Evolutionary conservation across 768 basidiomycete genomes (phyloP), one percentile per base, ranked within the genome.

Genomic region (Mrakia frigida): DNA sequence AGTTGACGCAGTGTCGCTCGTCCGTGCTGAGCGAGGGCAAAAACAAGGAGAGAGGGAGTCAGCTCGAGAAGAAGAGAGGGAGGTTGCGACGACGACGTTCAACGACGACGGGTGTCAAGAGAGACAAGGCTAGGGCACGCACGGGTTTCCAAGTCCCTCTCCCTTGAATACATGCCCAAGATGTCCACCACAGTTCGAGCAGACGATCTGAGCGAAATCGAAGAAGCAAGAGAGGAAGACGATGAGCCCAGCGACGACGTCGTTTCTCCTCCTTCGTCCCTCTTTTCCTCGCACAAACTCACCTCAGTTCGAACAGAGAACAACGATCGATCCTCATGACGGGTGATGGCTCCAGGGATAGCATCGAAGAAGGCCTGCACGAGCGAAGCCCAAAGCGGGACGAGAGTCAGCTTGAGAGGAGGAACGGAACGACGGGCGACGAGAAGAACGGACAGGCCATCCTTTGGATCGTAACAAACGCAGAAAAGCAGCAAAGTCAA

Each of bases 281-380:
- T 23, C 39, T 3, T 43, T 21, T 3, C 14, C 2, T 92, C 91
- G 25, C 92, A 87, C 81, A 93, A 96, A 37, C 88, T 90, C 65
- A 98, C 96, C 85, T 97, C 94, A 25, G 85, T 93, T 69, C 94
- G 79, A 10, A 84, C 84, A 87, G 88, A 90, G 60, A 90, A 90
- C 75, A 87, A 83, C 0, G 89, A 83, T 23, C 76, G 84, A 82
- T 97, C 94, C 78, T 90, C 89, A 79, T 94, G 91, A 67, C 85
- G 80, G 76, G 81, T 87, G 41, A 98, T 92, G 33, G 94, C 93
- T 46, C 94, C 94, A 9, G 94, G 94, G 78, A 96, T 88, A 11
- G 94, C 91, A 82, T 96, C 94, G 82, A 91, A 98, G 87, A 97
- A 98, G 0, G 94, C 93, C n/a, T 95, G 94, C 33, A 39, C 31